Conservation (phyloP, 1,284 basidiomycete species). For the Ceratobasidium sp. region DNA sequence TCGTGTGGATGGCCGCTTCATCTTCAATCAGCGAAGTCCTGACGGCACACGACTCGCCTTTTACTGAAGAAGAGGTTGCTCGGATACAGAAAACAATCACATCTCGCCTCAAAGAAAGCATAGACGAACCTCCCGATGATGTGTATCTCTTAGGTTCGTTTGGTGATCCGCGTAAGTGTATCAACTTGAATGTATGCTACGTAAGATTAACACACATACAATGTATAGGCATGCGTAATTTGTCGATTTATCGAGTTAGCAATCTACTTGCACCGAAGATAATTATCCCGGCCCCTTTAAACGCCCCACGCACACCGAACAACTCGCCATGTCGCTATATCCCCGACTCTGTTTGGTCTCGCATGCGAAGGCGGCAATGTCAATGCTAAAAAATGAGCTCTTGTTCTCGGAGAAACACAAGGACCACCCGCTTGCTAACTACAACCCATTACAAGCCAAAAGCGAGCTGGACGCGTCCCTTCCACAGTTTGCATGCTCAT, state of each 20-base stretch:
- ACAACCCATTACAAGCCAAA: constrained; percentile 5
- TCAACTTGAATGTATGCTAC: too few species aligned
- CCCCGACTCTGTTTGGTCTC: neutral
- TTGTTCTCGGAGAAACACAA: neutral
- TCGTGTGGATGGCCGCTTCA: constrained; percentile 60
- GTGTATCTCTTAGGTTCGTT: constrained; percentile 56
- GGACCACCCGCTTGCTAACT: neutral
- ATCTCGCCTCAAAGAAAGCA: constrained; percentile 54
- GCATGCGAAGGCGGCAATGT: constrained; percentile 5
- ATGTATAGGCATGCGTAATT: too few species aligned
- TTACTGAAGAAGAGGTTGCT: too few species aligned
- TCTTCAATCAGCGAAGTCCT: too few species aligned
- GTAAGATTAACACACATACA: too few species aligned
- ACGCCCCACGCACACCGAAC: too few species aligned
- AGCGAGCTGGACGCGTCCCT: constrained; percentile 6
- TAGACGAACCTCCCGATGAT: constrained; percentile 55
- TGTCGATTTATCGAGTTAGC: too few species aligned
- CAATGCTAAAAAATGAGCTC: constrained; percentile 12
- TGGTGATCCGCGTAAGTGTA: constrained; percentile 57
- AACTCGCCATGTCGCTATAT: constrained; percentile 2
- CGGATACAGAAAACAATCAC: too few species aligned
- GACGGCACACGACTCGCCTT: too few species aligned
- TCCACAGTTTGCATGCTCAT: neutral
- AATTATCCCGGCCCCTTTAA: too few species aligned
- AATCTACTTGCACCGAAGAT: too few species aligned